Percentiles rank a stretch among this genome's conserved stretches.
These are phyloP conservation scores for Saturnispora besseyi DNA, from an alignment of 805 yeast species.

Conservation along the genomic window DNA sequence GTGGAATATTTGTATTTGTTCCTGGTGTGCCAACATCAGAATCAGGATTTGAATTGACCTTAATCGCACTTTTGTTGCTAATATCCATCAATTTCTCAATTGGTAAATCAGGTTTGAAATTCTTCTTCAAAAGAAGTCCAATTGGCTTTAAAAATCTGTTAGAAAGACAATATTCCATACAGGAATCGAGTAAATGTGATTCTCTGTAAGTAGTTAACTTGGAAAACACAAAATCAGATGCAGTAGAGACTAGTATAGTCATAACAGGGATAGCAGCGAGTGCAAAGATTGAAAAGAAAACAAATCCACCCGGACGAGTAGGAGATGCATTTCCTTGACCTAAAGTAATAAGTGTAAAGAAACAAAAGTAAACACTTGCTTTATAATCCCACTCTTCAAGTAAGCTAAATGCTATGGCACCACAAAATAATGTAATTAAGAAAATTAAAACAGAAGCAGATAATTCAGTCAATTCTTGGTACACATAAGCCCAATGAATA, in stretches of 20 bases:
- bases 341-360: slow-evolving; percentile 66
- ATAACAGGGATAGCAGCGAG: slow-evolving; percentile 76
- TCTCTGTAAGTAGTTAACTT: slow-evolving; percentile 18
- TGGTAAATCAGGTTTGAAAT: background rate
- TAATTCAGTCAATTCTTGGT: slow-evolving; percentile 34
- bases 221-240: slow-evolving; percentile 51
- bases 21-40: background rate
- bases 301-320: slow-evolving; percentile 49
- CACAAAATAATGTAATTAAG: slow-evolving; percentile 58
- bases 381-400: slow-evolving; percentile 69
- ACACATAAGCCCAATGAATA: slow-evolving; percentile 31
- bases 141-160: slow-evolving; percentile 5
- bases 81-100: slow-evolving; percentile 5
- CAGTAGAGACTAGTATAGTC: slow-evolving; percentile 68
- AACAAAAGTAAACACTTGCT: slow-evolving; percentile 64
- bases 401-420: slow-evolving; percentile 53
- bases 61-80: slow-evolving; percentile 8
- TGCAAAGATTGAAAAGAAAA: slow-evolving; percentile 75
- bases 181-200: slow-evolving; percentile 11
- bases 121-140: slow-evolving; percentile 6
- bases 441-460: slow-evolving; percentile 35
- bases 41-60: background rate
- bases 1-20: slow-evolving; percentile 10
- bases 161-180: slow-evolving; percentile 10
- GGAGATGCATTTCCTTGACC: slow-evolving; percentile 82